Conservation (phyloP, 768 basidiomycete genomes). For the Mycena venus region DNA sequence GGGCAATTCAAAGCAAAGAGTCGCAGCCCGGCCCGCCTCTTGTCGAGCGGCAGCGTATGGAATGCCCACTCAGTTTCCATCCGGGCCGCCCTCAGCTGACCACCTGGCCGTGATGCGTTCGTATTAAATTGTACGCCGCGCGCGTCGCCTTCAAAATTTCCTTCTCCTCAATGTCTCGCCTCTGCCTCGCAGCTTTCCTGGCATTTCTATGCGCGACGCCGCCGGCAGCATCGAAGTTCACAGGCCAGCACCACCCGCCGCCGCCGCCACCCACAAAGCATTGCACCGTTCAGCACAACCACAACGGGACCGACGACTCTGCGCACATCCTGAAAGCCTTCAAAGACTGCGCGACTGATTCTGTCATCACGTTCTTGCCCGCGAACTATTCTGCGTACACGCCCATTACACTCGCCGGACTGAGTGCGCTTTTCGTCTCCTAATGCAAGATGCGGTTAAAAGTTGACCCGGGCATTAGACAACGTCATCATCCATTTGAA, state of each 20-base stretch:
- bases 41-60: too few species aligned
- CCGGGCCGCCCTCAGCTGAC: slow-evolving; percentile 16
- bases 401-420: slow-evolving; percentile 48
- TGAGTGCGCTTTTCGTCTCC: slow-evolving; percentile 39
- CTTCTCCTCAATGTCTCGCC: not conserved
- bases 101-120: not conserved
- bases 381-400: slow-evolving; percentile 54
- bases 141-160: not conserved
- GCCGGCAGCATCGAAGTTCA: not conserved
- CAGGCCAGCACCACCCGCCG: not conserved
- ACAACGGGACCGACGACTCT: slow-evolving; percentile 50
- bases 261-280: slow-evolving; percentile 2
- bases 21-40: too few species aligned
- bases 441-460: not conserved
- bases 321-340: slow-evolving; percentile 51
- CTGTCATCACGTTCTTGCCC: slow-evolving; percentile 49
- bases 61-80: not conserved
- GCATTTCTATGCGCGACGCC: not conserved
- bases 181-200: not conserved
- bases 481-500: slow-evolving; percentile 58
- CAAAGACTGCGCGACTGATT: slow-evolving; percentile 48
- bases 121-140: not conserved
- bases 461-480: slow-evolving; percentile 32
- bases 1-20: too few species aligned
- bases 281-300: slow-evolving; percentile 45